Conservation (phyloP, 495 filamentous ascomycete genomes). For the Podospora bellae-mahoneyi region DNA sequence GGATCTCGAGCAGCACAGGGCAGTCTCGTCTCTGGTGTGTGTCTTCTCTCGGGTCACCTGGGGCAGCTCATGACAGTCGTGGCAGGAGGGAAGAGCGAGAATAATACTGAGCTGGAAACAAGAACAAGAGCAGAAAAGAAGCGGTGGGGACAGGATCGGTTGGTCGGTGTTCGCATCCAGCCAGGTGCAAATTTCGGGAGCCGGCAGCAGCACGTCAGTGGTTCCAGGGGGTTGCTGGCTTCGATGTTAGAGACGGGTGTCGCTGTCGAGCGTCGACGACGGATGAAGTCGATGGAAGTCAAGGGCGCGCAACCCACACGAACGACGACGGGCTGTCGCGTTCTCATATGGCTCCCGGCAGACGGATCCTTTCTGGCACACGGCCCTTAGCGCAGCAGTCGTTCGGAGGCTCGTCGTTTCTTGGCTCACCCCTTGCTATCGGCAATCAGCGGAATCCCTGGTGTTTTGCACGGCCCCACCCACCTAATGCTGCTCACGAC, state of each 20-base stretch:
- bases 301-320: conserved; percentile 12
- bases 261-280: background rate
- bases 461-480: conserved; percentile 20
- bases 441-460: conserved; percentile 27
- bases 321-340: conserved; percentile 13
- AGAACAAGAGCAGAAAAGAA: conserved; percentile 8
- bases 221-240: background rate
- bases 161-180: conserved; percentile 12
- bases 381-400: background rate
- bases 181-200: conserved; percentile 25
- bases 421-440: conserved; percentile 15
- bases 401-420: background rate
- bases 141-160: conserved; percentile 17
- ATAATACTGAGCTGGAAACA: background rate
- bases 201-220: conserved; percentile 16
- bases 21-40: background rate
- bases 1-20: background rate
- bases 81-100: background rate
- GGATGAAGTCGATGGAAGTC: background rate
- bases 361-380: background rate
- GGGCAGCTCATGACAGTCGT: background rate
- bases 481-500: conserved; percentile 17
- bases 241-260: background rate
- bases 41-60: background rate
- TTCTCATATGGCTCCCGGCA: conserved; percentile 11